Percentiles rank a stretch among this genome's conserved stretches.
These are phyloP conservation scores for Amylocystis lapponica DNA, from an alignment of 768 basidiomycete species.

Conservation along the genomic window DNA sequence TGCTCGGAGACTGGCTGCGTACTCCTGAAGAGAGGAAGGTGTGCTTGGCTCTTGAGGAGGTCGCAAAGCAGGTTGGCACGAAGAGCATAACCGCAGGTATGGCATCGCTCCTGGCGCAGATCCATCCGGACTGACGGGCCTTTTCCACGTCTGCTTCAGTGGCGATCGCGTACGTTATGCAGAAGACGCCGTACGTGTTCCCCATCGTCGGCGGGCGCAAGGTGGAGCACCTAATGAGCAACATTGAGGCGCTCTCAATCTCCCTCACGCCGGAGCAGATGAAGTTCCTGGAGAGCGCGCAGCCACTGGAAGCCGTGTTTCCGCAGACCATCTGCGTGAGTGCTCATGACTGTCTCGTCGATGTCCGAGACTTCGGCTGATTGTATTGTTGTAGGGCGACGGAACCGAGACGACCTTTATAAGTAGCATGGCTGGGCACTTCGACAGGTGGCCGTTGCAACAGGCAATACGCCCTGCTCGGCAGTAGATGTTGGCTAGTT, in stretches of 20 bases:
- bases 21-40: constrained; percentile 23
- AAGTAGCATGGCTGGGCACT: constrained; percentile 12
- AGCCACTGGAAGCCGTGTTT: constrained; percentile 44
- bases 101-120: background rate
- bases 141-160: constrained; percentile 20
- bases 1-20: constrained; percentile 27
- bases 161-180: constrained; percentile 45
- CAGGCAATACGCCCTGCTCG: constrained; percentile 14
- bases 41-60: constrained; percentile 38
- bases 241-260: constrained; percentile 44
- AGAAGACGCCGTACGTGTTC: constrained; percentile 44
- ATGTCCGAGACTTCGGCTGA: background rate
- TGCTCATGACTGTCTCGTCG: background rate
- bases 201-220: constrained; percentile 46
- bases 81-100: constrained; percentile 6
- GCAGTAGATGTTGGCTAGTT: too few species aligned
- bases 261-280: constrained; percentile 38
- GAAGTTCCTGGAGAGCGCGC: constrained; percentile 33
- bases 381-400: constrained; percentile 10
- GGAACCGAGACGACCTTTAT: constrained; percentile 6
- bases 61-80: constrained; percentile 42
- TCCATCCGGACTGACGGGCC: constrained; percentile 1
- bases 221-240: constrained; percentile 40
- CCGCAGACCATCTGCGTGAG: constrained; percentile 23
- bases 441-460: constrained; percentile 17